phyloP scores from a whole-genome alignment of 805 yeast species.

The Wickerhamiella occidentalis region DNA sequence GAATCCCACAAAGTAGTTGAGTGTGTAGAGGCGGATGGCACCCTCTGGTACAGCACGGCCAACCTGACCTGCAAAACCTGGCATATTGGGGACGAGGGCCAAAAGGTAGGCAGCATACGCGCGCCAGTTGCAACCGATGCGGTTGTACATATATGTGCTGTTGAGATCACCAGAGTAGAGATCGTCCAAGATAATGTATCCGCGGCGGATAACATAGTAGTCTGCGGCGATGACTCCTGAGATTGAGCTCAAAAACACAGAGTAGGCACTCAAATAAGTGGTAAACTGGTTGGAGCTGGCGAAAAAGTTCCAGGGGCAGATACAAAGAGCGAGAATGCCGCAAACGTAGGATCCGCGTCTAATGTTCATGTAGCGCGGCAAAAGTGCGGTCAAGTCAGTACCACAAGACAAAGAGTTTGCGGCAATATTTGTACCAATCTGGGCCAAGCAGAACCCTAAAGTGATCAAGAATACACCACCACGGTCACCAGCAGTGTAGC shows the following conservation, averaged over 20 bases:
- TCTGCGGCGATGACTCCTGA: constrained; percentile 59
- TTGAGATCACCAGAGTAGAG: constrained; percentile 41
- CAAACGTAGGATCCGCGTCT: constrained; percentile 73
- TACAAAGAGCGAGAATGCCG: constrained; percentile 57
- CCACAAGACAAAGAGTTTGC: constrained; percentile 41
- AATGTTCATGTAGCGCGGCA: constrained; percentile 41
- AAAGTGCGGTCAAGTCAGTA: constrained; percentile 37
- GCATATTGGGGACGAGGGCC: constrained; percentile 73
- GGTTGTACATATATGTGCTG: constrained; percentile 45
- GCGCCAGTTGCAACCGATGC: constrained; percentile 79
- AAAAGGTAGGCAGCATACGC: constrained; percentile 69
- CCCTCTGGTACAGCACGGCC: constrained; percentile 69
- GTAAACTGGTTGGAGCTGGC: constrained; percentile 62
- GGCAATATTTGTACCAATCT: constrained; percentile 35
- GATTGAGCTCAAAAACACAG: constrained; percentile 70
- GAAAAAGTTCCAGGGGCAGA: constrained; percentile 76
- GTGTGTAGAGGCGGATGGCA: constrained; percentile 58
- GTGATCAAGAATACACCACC: constrained; percentile 73
- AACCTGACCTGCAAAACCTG: constrained; percentile 74
- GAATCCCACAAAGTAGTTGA: constrained; percentile 72
- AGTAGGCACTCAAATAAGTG: constrained; percentile 65
- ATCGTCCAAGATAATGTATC: constrained; percentile 50
- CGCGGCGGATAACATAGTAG: constrained; percentile 62
- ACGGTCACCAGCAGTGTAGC: constrained; percentile 38
- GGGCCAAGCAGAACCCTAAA: constrained; percentile 46